Evolutionary conservation across 805 yeast genomes (phyloP), one percentile per base, ranked within the genome.

Genomic region (Candida vartiovaarae): DNA sequence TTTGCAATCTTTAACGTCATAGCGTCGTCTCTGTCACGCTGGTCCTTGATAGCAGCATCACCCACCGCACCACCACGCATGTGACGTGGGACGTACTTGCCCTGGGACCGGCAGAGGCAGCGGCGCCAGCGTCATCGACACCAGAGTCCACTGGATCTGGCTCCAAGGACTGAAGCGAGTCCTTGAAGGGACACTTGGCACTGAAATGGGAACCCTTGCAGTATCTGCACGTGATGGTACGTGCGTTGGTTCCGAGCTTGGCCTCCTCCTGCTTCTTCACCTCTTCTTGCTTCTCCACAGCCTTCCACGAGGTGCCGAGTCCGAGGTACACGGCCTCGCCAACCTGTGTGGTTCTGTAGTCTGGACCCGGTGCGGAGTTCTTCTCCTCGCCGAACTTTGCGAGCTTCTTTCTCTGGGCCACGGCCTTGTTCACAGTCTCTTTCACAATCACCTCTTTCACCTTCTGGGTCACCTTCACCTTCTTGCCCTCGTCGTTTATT

Each of bases 191-290:
- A 84, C 99, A 93, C 70, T 84, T 82, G 64, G 88, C 71, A 35
- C 97, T 85, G 76, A 82, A 86, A 74, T 93, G 99, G 54, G 80
- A 84, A 61, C 96, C 96, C 48, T 84, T 85, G 83, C 99, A 93
- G 43, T 76, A 70, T 77, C 97, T 86, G 78, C 99, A 93, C 56
- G 67, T 70, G 52, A 80, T 66, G 49, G 55, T 69, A 72, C 51
- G 70, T 68, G 62, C 65, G 20, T 41, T 65, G 52, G 63, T 67
- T 61, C 66, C 68, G 71, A 62, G 73, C 62, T 68, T 67, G 57
- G 65, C 67, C 60, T 65, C 72, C 42, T 66, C 63, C 41, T 67
- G 70, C 56, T 74, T 74, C 56, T 68, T 67, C 48, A 70, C 71
- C 63, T 81, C 84, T 62, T 78, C 84, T 61, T 80, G 81, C 67